Evolutionary conservation across 805 yeast genomes (phyloP), one percentile per base, ranked within the genome.

Genomic region (Candida peoriensis): DNA sequence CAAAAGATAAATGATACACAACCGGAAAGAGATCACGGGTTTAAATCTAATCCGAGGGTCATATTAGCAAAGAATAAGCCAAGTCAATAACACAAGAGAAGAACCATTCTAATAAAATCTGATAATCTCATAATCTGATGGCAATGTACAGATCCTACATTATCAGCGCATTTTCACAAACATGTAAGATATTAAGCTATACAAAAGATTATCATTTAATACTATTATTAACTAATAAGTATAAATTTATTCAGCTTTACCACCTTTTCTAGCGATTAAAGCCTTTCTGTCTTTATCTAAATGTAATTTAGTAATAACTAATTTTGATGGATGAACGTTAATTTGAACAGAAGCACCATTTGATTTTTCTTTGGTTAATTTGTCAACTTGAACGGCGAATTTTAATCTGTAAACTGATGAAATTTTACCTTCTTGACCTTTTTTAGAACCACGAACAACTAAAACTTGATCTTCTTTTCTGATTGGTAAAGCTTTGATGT

Each of bases 221-320:
- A 34, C 32, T 34, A 43, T 37, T 35, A 37, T 34, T 36, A 34
- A 32, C 38, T 37, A 38, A 36, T 32, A 31, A 34, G 35, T 33
- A 37, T 27, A 44, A 49, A 66, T 66, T 76, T 86, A 87, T 78
- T 88, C 95, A 65, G 76, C 76, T 68, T 85, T 88, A 64, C 97
- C 97, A 70, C 97, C 96, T 80, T 90, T 90, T 83, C 95, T 88
- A 67, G 76, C 78, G 65, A 90, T 86, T 74, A 90, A 81, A 68
- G 85, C 94, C 81, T 90, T 89, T 81, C 98, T 85, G 84, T 90
- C 95, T 76, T 85, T 85, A 82, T 90, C 97, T 70, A 93, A 82
- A 81, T 88, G 86, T 70, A 93, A 79, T 76, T 87, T 87, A 76
- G 97, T 93, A 73, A 93, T 86, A 72, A 90, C 96, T 66, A 93